A percentile compares a stretch with the other conserved stretches of the same genome.
These are phyloP conservation scores for Aureobasidium sp. DNA, from an alignment of 2,329 filamentous ascomycete species.

Conservation along the genomic window DNA sequence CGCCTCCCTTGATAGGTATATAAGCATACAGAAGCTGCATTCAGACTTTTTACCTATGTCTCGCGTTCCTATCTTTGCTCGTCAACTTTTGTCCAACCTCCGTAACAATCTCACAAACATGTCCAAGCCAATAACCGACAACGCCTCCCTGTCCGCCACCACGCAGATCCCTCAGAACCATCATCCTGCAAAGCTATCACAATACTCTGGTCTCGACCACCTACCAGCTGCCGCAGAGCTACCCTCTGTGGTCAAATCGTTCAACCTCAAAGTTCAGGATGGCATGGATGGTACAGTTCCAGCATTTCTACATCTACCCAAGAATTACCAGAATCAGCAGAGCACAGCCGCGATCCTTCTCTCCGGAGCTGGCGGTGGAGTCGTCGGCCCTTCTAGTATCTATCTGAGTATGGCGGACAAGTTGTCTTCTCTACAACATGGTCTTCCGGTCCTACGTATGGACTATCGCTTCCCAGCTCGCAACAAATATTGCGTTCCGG, in stretches of 20 bases:
- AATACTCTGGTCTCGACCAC: constrained; percentile 17
- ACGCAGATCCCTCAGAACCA: neutral
- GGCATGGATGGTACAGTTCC: constrained; percentile 19
- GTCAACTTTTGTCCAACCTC: constrained; percentile 2
- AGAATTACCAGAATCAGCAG: constrained; percentile 20
- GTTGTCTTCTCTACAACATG: constrained; percentile 31
- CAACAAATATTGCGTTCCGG: constrained; percentile 31
- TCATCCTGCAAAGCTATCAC: constrained; percentile 15
- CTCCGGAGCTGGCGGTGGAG: constrained; percentile 34
- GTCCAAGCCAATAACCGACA: neutral
- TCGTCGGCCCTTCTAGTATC: constrained; percentile 35
- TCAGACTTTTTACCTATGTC: neutral
- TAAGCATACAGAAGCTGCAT: neutral
- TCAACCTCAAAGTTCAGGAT: constrained; percentile 20
- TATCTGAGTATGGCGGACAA: constrained; percentile 39
- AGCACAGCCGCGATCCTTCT: constrained; percentile 37
- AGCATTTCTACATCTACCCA: constrained; percentile 21
- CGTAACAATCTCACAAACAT: constrained; percentile 9
- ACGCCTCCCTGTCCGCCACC: constrained; percentile 15
- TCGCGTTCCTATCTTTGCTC: neutral
- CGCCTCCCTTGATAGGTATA: neutral
- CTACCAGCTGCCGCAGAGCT: neutral
- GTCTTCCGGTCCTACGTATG: constrained; percentile 35
- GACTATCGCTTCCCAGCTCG: constrained; percentile 36
- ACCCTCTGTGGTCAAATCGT: constrained; percentile 12